A percentile compares a stretch with the other conserved stretches of the same genome.
These are phyloP conservation scores for Mycosphaerella arachidis DNA, from an alignment of 2,329 filamentous ascomycete species.

Conservation along the genomic window DNA sequence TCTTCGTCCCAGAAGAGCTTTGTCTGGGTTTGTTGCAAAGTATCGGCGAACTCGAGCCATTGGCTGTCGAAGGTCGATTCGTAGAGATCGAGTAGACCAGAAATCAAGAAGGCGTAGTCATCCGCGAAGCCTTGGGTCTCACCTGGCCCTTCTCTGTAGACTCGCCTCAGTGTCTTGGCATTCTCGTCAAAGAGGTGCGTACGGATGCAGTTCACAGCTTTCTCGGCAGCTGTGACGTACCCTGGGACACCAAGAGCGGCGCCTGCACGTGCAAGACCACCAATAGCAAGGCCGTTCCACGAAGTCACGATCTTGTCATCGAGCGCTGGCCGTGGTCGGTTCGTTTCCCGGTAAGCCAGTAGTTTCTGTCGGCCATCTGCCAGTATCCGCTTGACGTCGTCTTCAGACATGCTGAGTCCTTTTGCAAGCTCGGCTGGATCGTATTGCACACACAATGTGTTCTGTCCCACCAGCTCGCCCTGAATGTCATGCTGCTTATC, in stretches of 20 bases:
- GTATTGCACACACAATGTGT: slow-evolving; percentile 70
- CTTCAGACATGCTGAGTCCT: slow-evolving; percentile 67
- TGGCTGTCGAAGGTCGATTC: slow-evolving; percentile 72
- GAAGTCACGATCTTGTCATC: slow-evolving; percentile 85
- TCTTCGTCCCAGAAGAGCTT: slow-evolving; percentile 69
- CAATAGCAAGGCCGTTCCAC: slow-evolving; percentile 86
- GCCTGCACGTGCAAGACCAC: slow-evolving; percentile 72
- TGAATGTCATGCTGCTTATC: slow-evolving; percentile 76
- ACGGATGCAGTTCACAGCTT: slow-evolving; percentile 68
- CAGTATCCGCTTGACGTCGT: slow-evolving; percentile 65
- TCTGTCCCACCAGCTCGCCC: slow-evolving; percentile 92
- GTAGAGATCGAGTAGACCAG: slow-evolving; percentile 78
- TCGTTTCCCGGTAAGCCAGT: slow-evolving; percentile 64
- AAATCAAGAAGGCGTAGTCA: slow-evolving; percentile 86
- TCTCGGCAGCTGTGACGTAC: slow-evolving; percentile 63
- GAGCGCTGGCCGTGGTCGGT: slow-evolving; percentile 69
- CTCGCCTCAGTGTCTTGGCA: slow-evolving; percentile 63
- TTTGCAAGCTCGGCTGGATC: slow-evolving; percentile 65
- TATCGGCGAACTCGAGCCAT: slow-evolving; percentile 75
- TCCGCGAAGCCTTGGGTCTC: slow-evolving; percentile 76
- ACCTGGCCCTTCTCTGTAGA: slow-evolving; percentile 65
- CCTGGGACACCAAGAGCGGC: slow-evolving; percentile 57
- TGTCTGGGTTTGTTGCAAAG: slow-evolving; percentile 73
- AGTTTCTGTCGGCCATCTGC: slow-evolving; percentile 64
- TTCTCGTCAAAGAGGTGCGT: slow-evolving; percentile 65